Percentiles rank a stretch among this genome's conserved stretches.
Conservation (phyloP, 23 red algal genomes). For the Agarophyton chilense region DNA sequence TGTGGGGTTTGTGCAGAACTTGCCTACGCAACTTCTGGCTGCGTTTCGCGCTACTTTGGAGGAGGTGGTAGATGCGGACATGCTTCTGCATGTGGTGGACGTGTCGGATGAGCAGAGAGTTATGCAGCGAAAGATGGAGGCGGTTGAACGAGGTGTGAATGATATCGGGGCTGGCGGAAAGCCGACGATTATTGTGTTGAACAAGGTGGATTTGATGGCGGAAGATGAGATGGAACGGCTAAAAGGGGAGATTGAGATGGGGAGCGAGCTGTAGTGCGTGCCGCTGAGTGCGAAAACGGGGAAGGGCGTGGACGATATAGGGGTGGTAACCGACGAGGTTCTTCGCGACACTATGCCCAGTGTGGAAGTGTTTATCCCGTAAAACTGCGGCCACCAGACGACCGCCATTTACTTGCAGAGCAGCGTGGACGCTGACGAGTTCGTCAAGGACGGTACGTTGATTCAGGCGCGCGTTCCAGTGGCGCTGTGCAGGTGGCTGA, state of each 20-base stretch:
- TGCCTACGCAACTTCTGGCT: constrained; percentile 93
- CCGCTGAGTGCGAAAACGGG: constrained; percentile 75
- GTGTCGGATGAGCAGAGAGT: constrained; percentile 39
- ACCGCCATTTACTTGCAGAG: constrained; percentile 71
- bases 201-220: constrained; percentile 90
- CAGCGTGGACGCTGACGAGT: constrained; percentile 62
- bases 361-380: constrained; percentile 86
- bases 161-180: constrained; percentile 78
- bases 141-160: constrained; percentile 76
- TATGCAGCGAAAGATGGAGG: constrained; percentile 55
- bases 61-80: constrained; percentile 91
- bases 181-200: constrained; percentile 81
- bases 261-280: constrained; percentile 4
- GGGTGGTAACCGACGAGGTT: constrained; percentile 51
- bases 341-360: constrained; percentile 62
- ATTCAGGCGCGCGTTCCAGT: constrained; percentile 70
- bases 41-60: constrained; percentile 97
- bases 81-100: constrained; percentile 95
- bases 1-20: constrained; percentile 98
- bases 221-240: not conserved
- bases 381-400: constrained; percentile 68
- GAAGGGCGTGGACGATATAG: constrained; percentile 71
- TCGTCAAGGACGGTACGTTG: constrained; percentile 68
- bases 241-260: not conserved
- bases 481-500: constrained; percentile 45